phyloP scores from a whole-genome alignment of 495 filamentous ascomycete genomes.

The Astrocystis sublimbata region DNA sequence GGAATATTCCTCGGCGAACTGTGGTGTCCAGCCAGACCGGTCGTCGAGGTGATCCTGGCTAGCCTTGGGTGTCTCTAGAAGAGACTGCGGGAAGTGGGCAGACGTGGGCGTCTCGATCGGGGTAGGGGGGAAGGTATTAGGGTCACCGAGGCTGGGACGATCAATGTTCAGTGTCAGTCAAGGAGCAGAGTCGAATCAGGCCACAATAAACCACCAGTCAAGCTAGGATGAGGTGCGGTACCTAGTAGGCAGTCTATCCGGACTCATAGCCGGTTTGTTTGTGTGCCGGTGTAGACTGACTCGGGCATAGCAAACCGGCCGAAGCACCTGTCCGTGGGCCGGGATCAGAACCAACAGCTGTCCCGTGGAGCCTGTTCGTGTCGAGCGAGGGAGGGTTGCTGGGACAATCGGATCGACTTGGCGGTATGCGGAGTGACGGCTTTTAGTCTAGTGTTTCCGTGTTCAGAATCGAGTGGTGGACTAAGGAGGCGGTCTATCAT shows the following conservation, averaged over 20 bases:
- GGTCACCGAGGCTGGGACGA: conserved; percentile 50
- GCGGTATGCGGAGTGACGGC: not conserved
- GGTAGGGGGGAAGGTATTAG: conserved; percentile 75
- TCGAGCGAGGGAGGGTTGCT: not conserved
- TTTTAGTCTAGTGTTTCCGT: too few relatives aligned
- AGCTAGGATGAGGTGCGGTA: not conserved
- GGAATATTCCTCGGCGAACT: conserved; percentile 59
- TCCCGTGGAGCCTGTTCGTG: conserved; percentile 5
- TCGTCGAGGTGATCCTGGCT: conserved; percentile 50
- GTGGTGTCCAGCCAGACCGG: conserved; percentile 53
- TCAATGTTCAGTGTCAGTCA: not conserved
- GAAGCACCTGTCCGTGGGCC: conserved; percentile 3
- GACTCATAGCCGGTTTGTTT: conserved; percentile 20
- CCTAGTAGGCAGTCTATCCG: conserved; percentile 17
- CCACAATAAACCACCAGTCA: not conserved
- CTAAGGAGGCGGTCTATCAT: conserved; percentile 10
- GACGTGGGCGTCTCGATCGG: conserved; percentile 74
- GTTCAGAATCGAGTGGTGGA: not conserved
- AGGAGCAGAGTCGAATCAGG: not conserved
- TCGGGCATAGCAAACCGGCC: conserved; percentile 17
- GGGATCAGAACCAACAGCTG: not conserved
- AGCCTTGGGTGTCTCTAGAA: conserved; percentile 67
- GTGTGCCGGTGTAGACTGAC: not conserved
- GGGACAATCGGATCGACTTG: not conserved
- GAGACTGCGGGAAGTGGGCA: conserved; percentile 58